These are phyloP conservation scores for Trifolium subterraneum DNA, from an alignment of 306 rosid species.

Conservation along the genomic window DNA sequence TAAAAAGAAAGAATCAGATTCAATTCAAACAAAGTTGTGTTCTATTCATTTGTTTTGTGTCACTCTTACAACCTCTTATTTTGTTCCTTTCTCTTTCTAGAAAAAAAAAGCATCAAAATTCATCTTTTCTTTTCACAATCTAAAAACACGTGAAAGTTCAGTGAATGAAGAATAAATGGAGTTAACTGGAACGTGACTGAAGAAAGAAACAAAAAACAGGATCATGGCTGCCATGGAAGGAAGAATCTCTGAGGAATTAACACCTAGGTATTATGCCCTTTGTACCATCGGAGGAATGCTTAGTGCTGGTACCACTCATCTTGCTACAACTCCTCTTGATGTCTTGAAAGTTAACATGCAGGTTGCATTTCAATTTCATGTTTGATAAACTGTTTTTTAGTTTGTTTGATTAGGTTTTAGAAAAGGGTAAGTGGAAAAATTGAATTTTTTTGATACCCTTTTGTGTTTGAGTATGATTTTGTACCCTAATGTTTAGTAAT, in stretches of 20 bases:
- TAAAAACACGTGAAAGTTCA: constrained; percentile 27
- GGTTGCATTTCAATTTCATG: constrained; percentile 34
- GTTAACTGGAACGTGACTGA: constrained; percentile 1
- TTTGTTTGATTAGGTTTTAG: neutral
- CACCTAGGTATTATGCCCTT: constrained; percentile 57
- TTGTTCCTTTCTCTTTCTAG: constrained; percentile 21
- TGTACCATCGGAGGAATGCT: constrained; percentile 67
- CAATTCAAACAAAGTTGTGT: constrained; percentile 10
- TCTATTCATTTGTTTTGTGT: neutral
- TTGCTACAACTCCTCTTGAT: constrained; percentile 61
- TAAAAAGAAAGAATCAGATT: constrained; percentile 43
- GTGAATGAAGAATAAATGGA: constrained; percentile 29
- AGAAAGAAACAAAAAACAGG: neutral
- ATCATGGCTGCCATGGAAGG: constrained; percentile 43
- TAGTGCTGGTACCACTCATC: constrained; percentile 69
- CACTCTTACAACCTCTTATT: constrained; percentile 32
- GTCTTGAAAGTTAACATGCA: constrained; percentile 63
- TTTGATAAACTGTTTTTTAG: neutral
- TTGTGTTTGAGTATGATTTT: constrained; percentile 15
- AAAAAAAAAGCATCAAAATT: constrained; percentile 19
- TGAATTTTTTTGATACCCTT: neutral
- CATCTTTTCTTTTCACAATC: constrained; percentile 1
- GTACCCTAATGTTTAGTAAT: neutral
- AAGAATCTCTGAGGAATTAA: constrained; percentile 46
- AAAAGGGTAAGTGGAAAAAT: constrained; percentile 1